Evolutionary conservation across 148 eudicot species (phyloP).

Genomic region (Arbutus unedo): DNA sequence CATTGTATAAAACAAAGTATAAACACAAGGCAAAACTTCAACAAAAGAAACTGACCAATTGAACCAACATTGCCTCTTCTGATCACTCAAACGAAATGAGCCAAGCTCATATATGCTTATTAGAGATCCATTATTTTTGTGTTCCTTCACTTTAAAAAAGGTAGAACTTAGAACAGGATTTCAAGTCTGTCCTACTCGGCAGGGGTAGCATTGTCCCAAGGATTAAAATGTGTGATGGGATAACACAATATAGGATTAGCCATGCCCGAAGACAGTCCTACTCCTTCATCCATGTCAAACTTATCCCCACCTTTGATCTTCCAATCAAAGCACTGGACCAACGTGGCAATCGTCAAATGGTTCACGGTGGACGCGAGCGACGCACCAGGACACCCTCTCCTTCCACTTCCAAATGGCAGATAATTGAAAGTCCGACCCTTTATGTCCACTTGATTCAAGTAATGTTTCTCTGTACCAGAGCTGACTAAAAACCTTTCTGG

Average conservation of each 20-base stretch:
- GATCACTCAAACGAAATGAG: not conserved
- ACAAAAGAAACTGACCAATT: not conserved
- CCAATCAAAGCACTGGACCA: conserved; percentile 30
- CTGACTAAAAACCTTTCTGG: conserved; percentile 32
- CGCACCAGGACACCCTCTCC: conserved; percentile 26
- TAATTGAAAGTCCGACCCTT: conserved; percentile 12
- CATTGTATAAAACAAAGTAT: not conserved
- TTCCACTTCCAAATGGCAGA: conserved; percentile 30
- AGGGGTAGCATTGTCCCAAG: not conserved
- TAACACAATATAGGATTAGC: conserved; percentile 22
- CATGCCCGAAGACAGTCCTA: conserved; percentile 14
- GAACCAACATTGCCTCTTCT: not conserved
- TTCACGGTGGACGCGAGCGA: conserved; percentile 16
- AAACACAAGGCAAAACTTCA: not conserved
- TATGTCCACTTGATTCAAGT: conserved; percentile 5
- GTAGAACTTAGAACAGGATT: not conserved
- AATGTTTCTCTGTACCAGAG: not conserved
- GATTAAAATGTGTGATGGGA: conserved; percentile 15
- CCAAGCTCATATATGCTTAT: not conserved
- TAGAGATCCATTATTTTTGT: not conserved
- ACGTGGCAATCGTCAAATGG: not conserved
- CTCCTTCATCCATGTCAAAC: conserved; percentile 26
- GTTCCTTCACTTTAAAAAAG: not conserved
- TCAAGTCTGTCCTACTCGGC: not conserved
- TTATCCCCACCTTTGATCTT: conserved; percentile 12